A percentile compares a stretch with the other conserved stretches of the same genome.
These are phyloP conservation scores for Populus nigra DNA, from an alignment of 345 rosid species.

Conservation along the genomic window DNA sequence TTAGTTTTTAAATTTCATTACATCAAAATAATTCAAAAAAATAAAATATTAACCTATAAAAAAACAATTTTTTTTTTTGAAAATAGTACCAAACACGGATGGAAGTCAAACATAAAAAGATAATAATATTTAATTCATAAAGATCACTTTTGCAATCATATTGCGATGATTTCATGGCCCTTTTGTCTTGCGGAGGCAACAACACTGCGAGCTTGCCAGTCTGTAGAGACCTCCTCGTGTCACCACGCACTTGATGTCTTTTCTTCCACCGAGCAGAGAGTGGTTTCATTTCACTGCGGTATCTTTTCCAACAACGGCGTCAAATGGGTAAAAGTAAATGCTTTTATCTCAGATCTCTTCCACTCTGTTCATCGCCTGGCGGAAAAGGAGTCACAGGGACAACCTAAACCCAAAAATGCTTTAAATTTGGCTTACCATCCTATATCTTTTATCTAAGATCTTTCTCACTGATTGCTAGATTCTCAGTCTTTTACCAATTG, in stretches of 20 bases:
- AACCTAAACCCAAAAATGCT: neutral
- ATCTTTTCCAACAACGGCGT: neutral
- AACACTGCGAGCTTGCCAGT: neutral
- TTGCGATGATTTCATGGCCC: constrained; percentile 26
- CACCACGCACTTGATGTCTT: neutral
- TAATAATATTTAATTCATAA: neutral
- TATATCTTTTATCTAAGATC: no score
- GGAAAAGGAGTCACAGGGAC: neutral
- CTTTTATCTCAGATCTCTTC: neutral
- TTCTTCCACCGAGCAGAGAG: neutral
- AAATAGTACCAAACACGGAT: no score
- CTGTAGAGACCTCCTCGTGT: neutral
- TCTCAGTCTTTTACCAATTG: no score
- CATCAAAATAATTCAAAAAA: no score
- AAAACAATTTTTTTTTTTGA: no score
- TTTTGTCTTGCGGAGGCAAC: neutral
- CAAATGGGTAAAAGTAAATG: neutral
- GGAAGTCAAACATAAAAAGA: neutral
- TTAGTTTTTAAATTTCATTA: no score
- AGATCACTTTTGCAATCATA: constrained; percentile 22
- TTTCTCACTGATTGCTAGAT: no score
- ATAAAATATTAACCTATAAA: no score
- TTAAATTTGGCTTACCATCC: no score
- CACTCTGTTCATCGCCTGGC: neutral
- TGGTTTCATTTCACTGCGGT: neutral